These are phyloP conservation scores for Xylaria sp. DNA, from an alignment of 2,329 filamentous ascomycete genomes.

Conservation along the genomic window DNA sequence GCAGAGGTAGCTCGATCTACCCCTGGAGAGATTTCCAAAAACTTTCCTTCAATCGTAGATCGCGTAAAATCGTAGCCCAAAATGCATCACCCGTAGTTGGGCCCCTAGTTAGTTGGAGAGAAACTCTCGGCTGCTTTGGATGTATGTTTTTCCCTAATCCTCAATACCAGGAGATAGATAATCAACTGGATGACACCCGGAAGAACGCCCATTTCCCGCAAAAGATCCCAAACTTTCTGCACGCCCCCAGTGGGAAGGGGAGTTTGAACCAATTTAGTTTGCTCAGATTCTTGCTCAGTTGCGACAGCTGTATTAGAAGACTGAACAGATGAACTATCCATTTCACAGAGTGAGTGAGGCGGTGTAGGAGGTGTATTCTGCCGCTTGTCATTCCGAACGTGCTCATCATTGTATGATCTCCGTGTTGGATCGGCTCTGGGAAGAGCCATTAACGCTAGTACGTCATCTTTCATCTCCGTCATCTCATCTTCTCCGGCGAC, in stretches of 20 bases:
- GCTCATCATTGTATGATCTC: not conserved
- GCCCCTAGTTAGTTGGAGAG: not conserved
- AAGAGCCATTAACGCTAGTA: not conserved
- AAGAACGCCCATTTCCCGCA: not conserved
- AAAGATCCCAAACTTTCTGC: not conserved
- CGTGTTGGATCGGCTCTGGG: not conserved
- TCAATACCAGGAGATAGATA: not conserved
- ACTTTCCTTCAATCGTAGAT: no score
- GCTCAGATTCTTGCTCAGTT: not conserved
- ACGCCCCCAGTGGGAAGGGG: not conserved
- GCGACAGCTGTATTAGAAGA: not conserved
- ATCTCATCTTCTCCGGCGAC: not conserved
- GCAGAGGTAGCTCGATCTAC: no score
- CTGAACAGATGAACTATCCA: not conserved
- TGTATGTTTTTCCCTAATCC: not conserved
- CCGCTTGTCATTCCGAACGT: not conserved
- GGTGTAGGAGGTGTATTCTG: not conserved
- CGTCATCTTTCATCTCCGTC: not conserved
- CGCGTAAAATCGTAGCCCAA: not conserved
- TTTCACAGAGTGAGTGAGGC: not conserved
- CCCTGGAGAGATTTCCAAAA: no score
- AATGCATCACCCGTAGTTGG: no score
- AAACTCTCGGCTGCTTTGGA: not conserved
- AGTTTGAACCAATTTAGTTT: not conserved
- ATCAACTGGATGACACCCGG: not conserved